Conservation (phyloP, 2,329 filamentous ascomycete genomes). For the Phialemoniopsis sp. region DNA sequence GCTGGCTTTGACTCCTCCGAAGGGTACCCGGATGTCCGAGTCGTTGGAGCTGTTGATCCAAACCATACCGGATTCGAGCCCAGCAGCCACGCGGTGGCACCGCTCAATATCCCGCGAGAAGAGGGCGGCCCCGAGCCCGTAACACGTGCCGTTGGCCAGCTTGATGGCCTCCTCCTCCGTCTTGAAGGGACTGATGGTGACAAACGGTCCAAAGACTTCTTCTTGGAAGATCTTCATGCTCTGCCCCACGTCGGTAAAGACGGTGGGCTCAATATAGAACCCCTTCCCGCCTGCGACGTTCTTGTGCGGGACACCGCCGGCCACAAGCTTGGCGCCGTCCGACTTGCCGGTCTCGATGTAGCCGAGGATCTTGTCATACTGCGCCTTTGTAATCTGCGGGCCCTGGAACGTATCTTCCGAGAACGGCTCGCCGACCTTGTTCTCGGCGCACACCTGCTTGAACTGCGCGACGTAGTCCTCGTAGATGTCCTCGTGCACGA, state of each 20-base stretch:
- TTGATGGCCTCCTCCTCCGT: slow-evolving; percentile 44
- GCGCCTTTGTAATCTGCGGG: slow-evolving; percentile 58
- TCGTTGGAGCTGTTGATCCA: slow-evolving; percentile 30
- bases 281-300: slow-evolving; percentile 6
- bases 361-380: slow-evolving; percentile 58
- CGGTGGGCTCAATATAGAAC: slow-evolving; percentile 12
- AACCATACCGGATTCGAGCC: slow-evolving; percentile 51
- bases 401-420: slow-evolving; percentile 47
- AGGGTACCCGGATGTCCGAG: slow-evolving; percentile 8
- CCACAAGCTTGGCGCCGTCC: slow-evolving; percentile 53
- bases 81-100: slow-evolving; percentile 37
- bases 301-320: slow-evolving; percentile 37
- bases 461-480: slow-evolving; percentile 54
- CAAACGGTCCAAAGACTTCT: slow-evolving; percentile 58
- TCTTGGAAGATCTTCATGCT: slow-evolving; percentile 31
- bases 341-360: slow-evolving; percentile 60
- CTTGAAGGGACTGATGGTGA: slow-evolving; percentile 46
- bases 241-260: slow-evolving; percentile 10
- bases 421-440: slow-evolving; percentile 59
- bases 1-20: slow-evolving; percentile 51
- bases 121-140: slow-evolving; percentile 50
- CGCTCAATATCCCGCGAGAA: slow-evolving; percentile 50
- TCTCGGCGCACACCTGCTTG: slow-evolving; percentile 54
- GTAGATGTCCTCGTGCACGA: slow-evolving; percentile 59
- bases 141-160: slow-evolving; percentile 48